Percentiles rank a stretch among this genome's conserved stretches.
Evolutionary conservation across 805 yeast species (phyloP).

Genomic region (Starmerella floricola): DNA sequence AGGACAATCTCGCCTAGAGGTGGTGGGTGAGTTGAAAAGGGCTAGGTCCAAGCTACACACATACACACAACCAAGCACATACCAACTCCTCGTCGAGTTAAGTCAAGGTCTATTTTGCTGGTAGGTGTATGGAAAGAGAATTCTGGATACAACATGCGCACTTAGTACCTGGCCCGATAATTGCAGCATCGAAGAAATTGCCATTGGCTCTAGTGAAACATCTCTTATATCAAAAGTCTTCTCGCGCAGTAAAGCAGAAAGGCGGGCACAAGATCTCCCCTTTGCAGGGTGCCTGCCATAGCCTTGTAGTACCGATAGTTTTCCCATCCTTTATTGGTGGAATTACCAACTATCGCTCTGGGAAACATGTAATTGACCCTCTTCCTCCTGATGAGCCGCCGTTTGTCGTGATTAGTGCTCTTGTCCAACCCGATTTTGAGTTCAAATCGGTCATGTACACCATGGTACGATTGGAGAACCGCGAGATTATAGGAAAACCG

Average conservation of each 20-base stretch:
- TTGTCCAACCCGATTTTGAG: conserved; percentile 23
- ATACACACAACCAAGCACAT: too few relatives aligned
- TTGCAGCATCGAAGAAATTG: conserved; percentile 6
- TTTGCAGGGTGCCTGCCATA: conserved; percentile 17
- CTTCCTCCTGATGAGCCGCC: conserved; percentile 10
- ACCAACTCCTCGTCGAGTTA: too few relatives aligned
- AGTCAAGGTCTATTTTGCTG: too few relatives aligned
- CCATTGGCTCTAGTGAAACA: conserved; percentile 10
- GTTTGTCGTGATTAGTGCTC: conserved; percentile 15
- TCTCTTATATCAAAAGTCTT: conserved; percentile 12
- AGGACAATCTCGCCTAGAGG: too few relatives aligned
- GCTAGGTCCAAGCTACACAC: too few relatives aligned
- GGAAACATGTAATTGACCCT: conserved; percentile 10
- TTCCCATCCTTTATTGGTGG: conserved; percentile 16
- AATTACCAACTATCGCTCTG: conserved; percentile 6
- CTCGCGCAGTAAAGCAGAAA: conserved; percentile 11
- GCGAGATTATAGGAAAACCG: conserved; percentile 4
- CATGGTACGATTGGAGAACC: conserved; percentile 7
- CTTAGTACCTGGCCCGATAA: conserved; percentile 7
- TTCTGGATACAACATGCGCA: conserved; percentile 13
- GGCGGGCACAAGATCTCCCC: conserved; percentile 17
- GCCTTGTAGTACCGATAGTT: conserved; percentile 19
- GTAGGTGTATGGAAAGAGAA: conserved; percentile 8
- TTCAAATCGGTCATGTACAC: conserved; percentile 15
- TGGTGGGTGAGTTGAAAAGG: too few relatives aligned